Percentiles rank a stretch among this genome's conserved stretches.
Evolutionary conservation across 2,329 filamentous ascomycete species (phyloP).

Genomic region (Aspergillus hiratsukae): DNA sequence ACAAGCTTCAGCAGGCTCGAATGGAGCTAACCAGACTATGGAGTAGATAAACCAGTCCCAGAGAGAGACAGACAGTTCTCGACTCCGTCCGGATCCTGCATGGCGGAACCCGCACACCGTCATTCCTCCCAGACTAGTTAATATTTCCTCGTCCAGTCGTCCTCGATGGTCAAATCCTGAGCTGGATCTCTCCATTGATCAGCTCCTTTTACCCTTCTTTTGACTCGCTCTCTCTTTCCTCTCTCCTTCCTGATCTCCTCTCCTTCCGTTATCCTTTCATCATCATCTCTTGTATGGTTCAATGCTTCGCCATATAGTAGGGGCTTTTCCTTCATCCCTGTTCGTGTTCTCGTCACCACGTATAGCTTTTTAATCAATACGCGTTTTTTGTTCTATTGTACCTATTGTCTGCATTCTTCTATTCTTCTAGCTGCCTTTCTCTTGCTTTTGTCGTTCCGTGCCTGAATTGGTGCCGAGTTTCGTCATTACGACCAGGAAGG

Average conservation of each 20-base stretch:
- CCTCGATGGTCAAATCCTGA: not conserved
- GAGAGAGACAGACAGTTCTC: not conserved
- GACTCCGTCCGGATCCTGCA: not conserved
- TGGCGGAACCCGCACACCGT: conserved; percentile 21
- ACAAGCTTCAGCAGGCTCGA: not conserved
- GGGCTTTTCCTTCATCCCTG: not conserved
- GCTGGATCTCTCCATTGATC: conserved; percentile 17
- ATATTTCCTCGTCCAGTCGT: not conserved
- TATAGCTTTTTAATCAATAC: conserved; percentile 1
- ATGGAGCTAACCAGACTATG: not conserved
- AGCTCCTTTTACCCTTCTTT: conserved; percentile 11
- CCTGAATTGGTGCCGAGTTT: not conserved
- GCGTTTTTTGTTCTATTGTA: conserved; percentile 6
- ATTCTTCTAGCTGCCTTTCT: conserved; percentile 13
- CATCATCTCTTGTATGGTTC: not conserved
- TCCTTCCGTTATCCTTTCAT: not conserved
- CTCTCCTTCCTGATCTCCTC: conserved; percentile 1
- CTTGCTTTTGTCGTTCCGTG: conserved; percentile 3
- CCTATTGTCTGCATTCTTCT: conserved; percentile 14
- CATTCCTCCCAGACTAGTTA: conserved; percentile 8
- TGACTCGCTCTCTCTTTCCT: conserved; percentile 1
- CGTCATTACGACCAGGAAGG: not conserved
- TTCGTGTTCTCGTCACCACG: not conserved
- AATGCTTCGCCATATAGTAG: not conserved
- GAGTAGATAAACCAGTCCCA: not conserved